Percentiles rank a stretch among this genome's conserved stretches.
Conservation (phyloP, 495 filamentous ascomycete genomes). For the Podospora pseudopauciseta region DNA sequence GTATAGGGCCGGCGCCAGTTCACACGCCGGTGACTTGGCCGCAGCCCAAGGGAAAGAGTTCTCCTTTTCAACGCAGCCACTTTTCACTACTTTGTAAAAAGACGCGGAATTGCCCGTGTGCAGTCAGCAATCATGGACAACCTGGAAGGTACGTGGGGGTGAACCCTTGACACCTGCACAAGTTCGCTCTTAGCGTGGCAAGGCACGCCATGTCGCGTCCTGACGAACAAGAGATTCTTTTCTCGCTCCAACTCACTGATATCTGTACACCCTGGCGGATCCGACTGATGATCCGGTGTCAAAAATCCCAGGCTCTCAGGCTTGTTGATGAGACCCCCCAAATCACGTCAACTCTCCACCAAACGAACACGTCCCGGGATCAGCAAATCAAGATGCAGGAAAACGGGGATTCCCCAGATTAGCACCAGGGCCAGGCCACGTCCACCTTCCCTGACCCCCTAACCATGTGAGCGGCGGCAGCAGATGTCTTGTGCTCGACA, state of each 20-base stretch:
- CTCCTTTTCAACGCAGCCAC: too few relatives aligned
- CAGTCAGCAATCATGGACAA: not conserved
- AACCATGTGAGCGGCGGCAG: not conserved
- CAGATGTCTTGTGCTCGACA: not conserved
- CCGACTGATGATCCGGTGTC: not conserved
- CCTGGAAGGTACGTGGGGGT: not conserved
- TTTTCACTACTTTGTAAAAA: not conserved
- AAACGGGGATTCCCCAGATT: not conserved
- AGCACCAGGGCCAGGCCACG: not conserved
- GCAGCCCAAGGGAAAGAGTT: not conserved
- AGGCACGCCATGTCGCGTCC: not conserved
- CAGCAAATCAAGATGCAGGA: not conserved
- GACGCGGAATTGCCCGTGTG: not conserved
- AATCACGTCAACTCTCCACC: constrained; percentile 10
- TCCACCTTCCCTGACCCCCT: too few relatives aligned
- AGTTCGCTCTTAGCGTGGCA: not conserved
- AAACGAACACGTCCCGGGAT: not conserved
- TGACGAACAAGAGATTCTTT: not conserved
- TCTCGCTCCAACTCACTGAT: not conserved
- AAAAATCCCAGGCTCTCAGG: not conserved
- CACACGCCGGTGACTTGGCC: not conserved
- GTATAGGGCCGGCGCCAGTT: too few relatives aligned
- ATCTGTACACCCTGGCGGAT: not conserved
- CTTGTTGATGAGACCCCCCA: not conserved
- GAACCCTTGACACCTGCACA: constrained; percentile 9